These are phyloP conservation scores for Davidsoniella eucalypti DNA, from an alignment of 2,329 filamentous ascomycete genomes.

Conservation along the genomic window DNA sequence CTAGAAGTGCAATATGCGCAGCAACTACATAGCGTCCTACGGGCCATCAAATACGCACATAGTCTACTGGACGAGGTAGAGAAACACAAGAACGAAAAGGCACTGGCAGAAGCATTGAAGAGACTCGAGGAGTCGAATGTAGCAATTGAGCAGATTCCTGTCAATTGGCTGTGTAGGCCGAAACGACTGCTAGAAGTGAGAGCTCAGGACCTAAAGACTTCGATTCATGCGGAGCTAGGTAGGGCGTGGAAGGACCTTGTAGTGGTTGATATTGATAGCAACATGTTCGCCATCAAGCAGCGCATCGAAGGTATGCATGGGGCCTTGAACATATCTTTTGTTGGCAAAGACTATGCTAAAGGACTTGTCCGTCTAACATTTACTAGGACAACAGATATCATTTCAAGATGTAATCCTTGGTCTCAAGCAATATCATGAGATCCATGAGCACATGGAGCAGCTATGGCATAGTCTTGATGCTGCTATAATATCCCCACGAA, in stretches of 20 bases:
- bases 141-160: slow-evolving; percentile 41
- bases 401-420: slow-evolving; percentile 38
- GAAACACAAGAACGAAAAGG: slow-evolving; percentile 33
- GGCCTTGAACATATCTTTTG: not conserved
- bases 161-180: slow-evolving; percentile 44
- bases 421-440: slow-evolving; percentile 41
- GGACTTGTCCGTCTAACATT: not conserved
- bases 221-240: slow-evolving; percentile 49
- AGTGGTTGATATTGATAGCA: slow-evolving; percentile 38
- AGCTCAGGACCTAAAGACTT: slow-evolving; percentile 47
- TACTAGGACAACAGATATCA: slow-evolving; percentile 33
- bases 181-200: slow-evolving; percentile 49
- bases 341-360: too few species aligned
- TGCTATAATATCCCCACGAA: slow-evolving; percentile 44
- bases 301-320: slow-evolving; percentile 8
- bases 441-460: slow-evolving; percentile 40
- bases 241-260: slow-evolving; percentile 57
- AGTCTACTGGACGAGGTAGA: slow-evolving; percentile 47
- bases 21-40: slow-evolving; percentile 36
- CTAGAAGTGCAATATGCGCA: slow-evolving; percentile 42
- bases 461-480: slow-evolving; percentile 47
- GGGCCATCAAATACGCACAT: slow-evolving; percentile 38
- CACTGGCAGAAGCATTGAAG: slow-evolving; percentile 39
- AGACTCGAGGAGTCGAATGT: slow-evolving; percentile 42
- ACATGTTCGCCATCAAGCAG: slow-evolving; percentile 36